A percentile compares a stretch with the other conserved stretches of the same genome.
These are phyloP conservation scores for Triticum turgidum DNA, from an alignment of 176 grass and related monocot genomes.

Conservation along the genomic window DNA sequence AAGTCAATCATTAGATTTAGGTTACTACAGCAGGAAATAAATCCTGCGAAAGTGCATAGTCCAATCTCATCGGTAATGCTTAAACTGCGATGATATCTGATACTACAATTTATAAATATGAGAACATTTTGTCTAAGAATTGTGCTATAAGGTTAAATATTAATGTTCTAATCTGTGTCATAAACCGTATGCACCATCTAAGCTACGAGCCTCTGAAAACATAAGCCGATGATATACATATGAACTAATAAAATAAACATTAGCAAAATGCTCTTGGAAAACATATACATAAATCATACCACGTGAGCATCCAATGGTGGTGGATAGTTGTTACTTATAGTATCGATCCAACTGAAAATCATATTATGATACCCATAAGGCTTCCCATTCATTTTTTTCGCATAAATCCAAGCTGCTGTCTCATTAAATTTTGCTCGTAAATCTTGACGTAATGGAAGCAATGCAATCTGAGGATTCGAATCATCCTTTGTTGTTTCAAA, in stretches of 20 bases:
- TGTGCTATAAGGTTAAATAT: neutral
- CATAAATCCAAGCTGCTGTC: conserved; percentile 94
- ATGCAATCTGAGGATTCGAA: conserved; percentile 89
- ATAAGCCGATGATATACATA: neutral
- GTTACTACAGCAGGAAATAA: conserved; percentile 22
- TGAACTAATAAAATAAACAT: neutral
- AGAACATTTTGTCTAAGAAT: neutral
- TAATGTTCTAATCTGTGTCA: neutral
- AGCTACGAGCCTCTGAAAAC: neutral
- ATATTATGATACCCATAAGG: conserved; percentile 97
- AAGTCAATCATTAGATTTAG: conserved; percentile 34
- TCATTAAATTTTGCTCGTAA: conserved; percentile 86
- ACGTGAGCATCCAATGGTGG: conserved; percentile 94
- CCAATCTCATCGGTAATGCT: neutral
- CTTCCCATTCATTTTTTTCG: conserved; percentile 72
- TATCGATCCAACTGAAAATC: conserved; percentile 99
- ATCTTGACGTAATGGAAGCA: conserved; percentile 76
- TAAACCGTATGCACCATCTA: neutral
- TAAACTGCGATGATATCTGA: neutral
- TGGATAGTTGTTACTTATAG: conserved; percentile 83
- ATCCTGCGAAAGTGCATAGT: neutral
- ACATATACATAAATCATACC: conserved; percentile 49
- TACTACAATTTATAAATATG: neutral
- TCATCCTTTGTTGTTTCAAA: conserved; percentile 80
- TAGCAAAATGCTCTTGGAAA: conserved; percentile 20